Percentiles rank a stretch among this genome's conserved stretches.
Conservation (phyloP, 1,284 basidiomycete species). For the Schizophyllum commune region DNA sequence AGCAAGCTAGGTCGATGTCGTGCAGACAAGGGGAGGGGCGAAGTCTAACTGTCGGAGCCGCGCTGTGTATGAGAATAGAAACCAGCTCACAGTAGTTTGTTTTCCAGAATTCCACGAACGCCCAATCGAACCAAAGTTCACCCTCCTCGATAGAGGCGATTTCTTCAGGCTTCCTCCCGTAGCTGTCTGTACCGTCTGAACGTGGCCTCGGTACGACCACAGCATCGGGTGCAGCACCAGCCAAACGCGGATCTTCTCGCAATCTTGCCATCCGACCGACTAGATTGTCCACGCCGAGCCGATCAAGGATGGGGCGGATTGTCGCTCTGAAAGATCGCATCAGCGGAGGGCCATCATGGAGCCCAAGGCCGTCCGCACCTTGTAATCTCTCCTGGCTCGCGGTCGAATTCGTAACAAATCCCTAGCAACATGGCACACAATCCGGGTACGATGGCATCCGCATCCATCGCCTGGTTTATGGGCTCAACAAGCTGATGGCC, state of each 20-base stretch:
- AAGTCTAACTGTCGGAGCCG: no score
- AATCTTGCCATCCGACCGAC: constrained; percentile 81
- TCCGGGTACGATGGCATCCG: constrained; percentile 84
- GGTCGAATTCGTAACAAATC: constrained; percentile 91
- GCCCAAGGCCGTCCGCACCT: constrained; percentile 37
- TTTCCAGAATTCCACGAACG: constrained; percentile 99
- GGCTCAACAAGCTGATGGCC: constrained; percentile 77
- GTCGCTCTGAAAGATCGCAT: constrained; percentile 38
- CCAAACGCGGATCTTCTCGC: constrained; percentile 89
- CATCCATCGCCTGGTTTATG: constrained; percentile 83
- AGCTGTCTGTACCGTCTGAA: not conserved
- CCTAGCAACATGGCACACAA: constrained; percentile 91
- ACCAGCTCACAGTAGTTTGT: constrained; percentile 91
- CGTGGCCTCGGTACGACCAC: constrained; percentile 46
- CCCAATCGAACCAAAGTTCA: constrained; percentile 98
- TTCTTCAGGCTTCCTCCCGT: constrained; percentile 18
- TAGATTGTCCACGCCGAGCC: constrained; percentile 81
- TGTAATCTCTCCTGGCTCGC: constrained; percentile 87
- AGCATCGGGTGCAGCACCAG: constrained; percentile 77
- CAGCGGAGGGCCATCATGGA: constrained; percentile 3
- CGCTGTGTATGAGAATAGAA: no score
- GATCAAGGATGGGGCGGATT: constrained; percentile 83
- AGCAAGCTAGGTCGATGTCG: constrained; percentile 2
- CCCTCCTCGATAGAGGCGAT: constrained; percentile 43
- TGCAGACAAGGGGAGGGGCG: no score